Base-by-base conservation (phyloP, 129 eudicot species). In the Artemisia tridentata region DNA sequence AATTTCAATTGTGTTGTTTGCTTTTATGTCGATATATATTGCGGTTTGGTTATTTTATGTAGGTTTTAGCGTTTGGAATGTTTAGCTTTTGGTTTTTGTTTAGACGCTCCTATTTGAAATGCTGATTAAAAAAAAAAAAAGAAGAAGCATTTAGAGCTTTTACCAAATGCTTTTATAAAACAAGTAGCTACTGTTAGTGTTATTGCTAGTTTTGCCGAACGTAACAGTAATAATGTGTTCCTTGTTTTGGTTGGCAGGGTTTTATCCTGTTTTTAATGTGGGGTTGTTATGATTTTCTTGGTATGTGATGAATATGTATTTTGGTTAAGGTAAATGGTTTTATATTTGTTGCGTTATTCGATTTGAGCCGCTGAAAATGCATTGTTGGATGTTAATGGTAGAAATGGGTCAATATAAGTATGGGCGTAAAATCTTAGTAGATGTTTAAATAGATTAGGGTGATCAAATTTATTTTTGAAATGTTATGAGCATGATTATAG, bases 21-120 rank as follows among this genome's bases (percentile, higher is more conserved):
- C 45, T 27, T 47, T 31, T 41, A 72, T 61, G 20, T 72, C 2
- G 15, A 12, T 27, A 16, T 27, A 16, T 60, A 23, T 27, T 23
- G 15, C n/a, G 7, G 17, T 27, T 5, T 60, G 15, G 11, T 55
- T 11, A 51, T 51, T 19, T 15, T 51, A 14, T 51, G n/a, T 51
- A 51, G n/a, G n/a, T 51, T 13, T 51, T 51, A 13, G n/a, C 7
- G 19, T 51, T 51, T 2, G 17, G 16, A 16, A 55, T 55, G 18
- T 16, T 16, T 56, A 11, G 4, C 0, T 19, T 19, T 16, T 16
- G 4, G 82, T 84, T 4, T 69, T 46, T 50, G 23, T 63, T 47
- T 25, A 43, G 15, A 70, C 43, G 15, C 56, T 3, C 21, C 19
- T 56, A 56, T 55, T 1, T 4, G 6, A 50, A 2, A 11, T 50